Conservation (phyloP, 768 basidiomycete genomes). For the Phaffia tasmanica region DNA sequence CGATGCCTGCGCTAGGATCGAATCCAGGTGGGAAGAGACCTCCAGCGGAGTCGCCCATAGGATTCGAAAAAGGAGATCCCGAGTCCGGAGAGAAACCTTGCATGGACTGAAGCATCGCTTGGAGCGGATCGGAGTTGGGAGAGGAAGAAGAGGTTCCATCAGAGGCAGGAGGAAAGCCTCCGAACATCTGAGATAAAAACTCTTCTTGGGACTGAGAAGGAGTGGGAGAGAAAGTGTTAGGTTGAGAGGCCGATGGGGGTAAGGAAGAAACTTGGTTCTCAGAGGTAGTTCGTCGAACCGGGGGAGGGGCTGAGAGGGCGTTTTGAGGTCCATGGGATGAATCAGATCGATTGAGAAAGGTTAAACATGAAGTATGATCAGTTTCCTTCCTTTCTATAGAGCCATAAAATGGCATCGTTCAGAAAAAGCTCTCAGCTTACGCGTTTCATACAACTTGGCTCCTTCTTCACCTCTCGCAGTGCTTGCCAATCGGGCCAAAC, state of each 20-base stretch:
- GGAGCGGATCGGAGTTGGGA: no score
- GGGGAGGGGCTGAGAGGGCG: background rate
- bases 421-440: background rate
- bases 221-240: background rate
- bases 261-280: background rate
- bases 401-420: background rate
- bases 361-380: no score
- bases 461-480: constrained; percentile 25
- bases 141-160: no score
- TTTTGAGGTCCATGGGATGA: background rate
- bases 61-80: no score
- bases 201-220: background rate
- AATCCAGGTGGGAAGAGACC: constrained; percentile 7
- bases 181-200: background rate
- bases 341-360: background rate
- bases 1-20: constrained; percentile 6
- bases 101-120: constrained; percentile 19
- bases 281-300: background rate
- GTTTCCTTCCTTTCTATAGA: no score
- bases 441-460: constrained; percentile 19
- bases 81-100: background rate
- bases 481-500: constrained; percentile 22
- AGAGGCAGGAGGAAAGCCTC: no score
- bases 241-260: background rate
- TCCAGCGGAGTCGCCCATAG: constrained; percentile 2